Evolutionary conservation across 78 protist species (phyloP).

Genomic region (Acrasis kona): DNA sequence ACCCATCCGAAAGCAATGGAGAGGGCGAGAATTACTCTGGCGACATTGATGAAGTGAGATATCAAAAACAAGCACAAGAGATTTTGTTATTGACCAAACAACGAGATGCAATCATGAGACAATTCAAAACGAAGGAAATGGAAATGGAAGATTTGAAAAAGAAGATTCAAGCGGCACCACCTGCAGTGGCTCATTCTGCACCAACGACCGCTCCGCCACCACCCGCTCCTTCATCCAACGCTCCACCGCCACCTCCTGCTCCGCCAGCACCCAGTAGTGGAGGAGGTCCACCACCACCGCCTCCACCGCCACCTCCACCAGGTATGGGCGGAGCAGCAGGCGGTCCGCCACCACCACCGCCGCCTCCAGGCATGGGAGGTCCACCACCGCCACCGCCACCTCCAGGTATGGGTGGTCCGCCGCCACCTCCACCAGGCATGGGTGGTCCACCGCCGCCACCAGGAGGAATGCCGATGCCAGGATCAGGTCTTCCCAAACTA

Average conservation of each 20-base stretch:
- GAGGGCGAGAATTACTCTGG: no score
- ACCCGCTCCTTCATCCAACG: background rate
- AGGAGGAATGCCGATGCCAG: background rate
- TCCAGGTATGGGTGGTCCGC: conserved; percentile 2
- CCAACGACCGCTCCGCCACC: background rate
- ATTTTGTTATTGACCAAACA: no score
- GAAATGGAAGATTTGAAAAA: background rate
- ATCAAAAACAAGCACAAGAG: no score
- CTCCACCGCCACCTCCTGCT: background rate
- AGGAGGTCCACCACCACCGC: background rate
- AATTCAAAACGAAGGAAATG: background rate
- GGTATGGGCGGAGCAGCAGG: background rate
- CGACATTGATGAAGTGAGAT: background rate
- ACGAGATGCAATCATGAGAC: no score
- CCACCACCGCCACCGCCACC: background rate
- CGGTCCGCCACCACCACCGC: background rate
- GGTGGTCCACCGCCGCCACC: conserved; percentile 1
- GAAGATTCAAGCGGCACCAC: no score
- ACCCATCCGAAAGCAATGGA: no score
- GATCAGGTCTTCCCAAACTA: background rate
- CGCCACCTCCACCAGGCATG: background rate
- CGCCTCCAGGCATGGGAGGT: conserved; percentile 1
- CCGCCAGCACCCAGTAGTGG: background rate
- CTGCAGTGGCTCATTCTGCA: no score
- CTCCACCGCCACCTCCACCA: background rate